phyloP scores from a whole-genome alignment of 2,329 filamentous ascomycete species.

The Dothideomycetes sp. region DNA sequence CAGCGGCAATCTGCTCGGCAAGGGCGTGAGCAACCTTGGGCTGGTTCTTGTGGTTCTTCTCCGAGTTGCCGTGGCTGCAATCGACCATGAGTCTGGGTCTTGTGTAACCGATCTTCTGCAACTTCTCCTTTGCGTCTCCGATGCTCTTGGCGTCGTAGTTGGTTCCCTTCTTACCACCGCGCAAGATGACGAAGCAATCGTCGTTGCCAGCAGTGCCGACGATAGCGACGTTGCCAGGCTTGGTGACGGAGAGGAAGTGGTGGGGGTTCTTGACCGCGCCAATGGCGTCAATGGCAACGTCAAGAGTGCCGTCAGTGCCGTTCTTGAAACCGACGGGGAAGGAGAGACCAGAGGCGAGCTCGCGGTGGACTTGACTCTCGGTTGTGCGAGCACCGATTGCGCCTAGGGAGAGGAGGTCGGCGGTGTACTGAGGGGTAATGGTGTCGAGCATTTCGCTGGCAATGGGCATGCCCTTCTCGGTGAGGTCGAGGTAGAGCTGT shows the following conservation, averaged over 20 bases:
- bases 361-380: slow-evolving; percentile 89
- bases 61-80: slow-evolving; percentile 83
- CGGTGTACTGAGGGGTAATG: slow-evolving; percentile 93
- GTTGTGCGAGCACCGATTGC: slow-evolving; percentile 95
- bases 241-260: slow-evolving; percentile 95
- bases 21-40: slow-evolving; percentile 78
- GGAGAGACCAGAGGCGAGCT: slow-evolving; percentile 84
- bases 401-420: slow-evolving; percentile 82
- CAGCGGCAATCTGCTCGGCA: slow-evolving; percentile 74
- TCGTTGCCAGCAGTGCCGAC: slow-evolving; percentile 91
- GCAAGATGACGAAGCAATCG: slow-evolving; percentile 92
- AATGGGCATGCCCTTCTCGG: slow-evolving; percentile 85
- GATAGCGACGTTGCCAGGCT: slow-evolving; percentile 89
- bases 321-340: slow-evolving; percentile 99
- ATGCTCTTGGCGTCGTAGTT: slow-evolving; percentile 89
- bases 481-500: slow-evolving; percentile 89
- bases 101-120: slow-evolving; percentile 61
- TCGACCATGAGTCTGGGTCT: slow-evolving; percentile 85
- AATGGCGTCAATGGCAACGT: slow-evolving; percentile 90
- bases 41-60: slow-evolving; percentile 96
- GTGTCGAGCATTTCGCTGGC: slow-evolving; percentile 98
- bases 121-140: slow-evolving; percentile 67
- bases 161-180: slow-evolving; percentile 84
- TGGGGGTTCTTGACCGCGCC: slow-evolving; percentile 86
- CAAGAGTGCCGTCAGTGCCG: slow-evolving; percentile 83